Evolutionary conservation across 176 grass and related monocot genomes (phyloP).

Genomic region (Puccinellia tenuiflora): DNA sequence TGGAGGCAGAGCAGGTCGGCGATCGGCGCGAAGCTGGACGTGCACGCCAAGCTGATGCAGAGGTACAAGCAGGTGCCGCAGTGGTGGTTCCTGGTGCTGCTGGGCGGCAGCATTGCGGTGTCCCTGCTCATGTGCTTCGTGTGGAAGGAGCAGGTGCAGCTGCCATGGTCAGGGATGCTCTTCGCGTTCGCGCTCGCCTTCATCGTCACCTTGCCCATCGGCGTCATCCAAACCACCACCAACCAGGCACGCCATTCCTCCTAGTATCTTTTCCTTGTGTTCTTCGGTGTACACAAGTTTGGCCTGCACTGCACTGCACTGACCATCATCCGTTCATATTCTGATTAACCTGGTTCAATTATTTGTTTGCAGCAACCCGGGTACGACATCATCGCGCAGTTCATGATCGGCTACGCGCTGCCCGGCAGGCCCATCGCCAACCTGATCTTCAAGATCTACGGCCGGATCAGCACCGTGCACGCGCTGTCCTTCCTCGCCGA

Average conservation of each 20-base stretch:
- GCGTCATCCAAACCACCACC: conserved; percentile 94
- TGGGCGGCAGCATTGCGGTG: conserved; percentile 67
- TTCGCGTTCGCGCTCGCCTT: conserved; percentile 90
- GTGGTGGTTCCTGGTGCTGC: conserved; percentile 92
- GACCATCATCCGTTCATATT: not conserved
- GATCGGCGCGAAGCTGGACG: conserved; percentile 55
- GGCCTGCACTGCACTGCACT: not conserved
- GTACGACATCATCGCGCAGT: conserved; percentile 97
- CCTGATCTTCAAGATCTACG: conserved; percentile 96
- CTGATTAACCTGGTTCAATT: not conserved
- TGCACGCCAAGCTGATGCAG: conserved; percentile 89
- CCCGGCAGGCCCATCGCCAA: conserved; percentile 98
- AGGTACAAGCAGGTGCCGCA: conserved; percentile 91
- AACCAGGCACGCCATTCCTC: conserved; percentile 56
- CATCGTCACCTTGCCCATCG: conserved; percentile 84
- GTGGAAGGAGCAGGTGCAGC: conserved; percentile 87
- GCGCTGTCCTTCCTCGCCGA: conserved; percentile 93
- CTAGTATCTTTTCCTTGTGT: not conserved
- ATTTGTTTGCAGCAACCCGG: conserved; percentile 82
- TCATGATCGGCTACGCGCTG: conserved; percentile 84
- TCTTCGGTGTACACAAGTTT: not conserved
- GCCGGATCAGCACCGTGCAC: conserved; percentile 93
- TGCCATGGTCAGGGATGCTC: conserved; percentile 97
- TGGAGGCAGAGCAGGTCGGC: conserved; percentile 93
- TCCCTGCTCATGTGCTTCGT: conserved; percentile 77